Conservation (phyloP, 768 basidiomycete species). For the Piloderma croceum region DNA sequence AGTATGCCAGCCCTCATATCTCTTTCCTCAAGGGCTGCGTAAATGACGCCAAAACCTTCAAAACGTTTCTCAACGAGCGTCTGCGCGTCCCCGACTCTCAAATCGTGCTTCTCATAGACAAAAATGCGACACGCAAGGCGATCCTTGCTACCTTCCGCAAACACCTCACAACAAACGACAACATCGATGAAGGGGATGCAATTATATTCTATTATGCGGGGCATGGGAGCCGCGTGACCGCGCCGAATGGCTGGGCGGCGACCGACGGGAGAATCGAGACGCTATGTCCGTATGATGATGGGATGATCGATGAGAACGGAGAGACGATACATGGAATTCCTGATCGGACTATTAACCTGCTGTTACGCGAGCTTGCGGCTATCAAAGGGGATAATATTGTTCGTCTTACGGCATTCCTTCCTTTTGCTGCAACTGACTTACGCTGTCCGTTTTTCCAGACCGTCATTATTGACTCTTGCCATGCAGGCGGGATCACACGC, state of each 20-base stretch:
- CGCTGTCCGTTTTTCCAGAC: slow-evolving; percentile 8
- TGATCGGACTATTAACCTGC: slow-evolving; percentile 7
- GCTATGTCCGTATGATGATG: slow-evolving; percentile 11
- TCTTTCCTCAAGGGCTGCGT: too few species aligned
- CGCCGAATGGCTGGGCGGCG: slow-evolving; percentile 3
- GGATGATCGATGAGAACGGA: too few species aligned
- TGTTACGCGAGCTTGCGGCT: slow-evolving; percentile 9
- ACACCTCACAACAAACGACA: slow-evolving; percentile 6
- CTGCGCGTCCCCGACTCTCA: too few species aligned
- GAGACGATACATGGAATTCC: slow-evolving; percentile 35
- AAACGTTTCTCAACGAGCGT: too few species aligned
- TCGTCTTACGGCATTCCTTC: neutral
- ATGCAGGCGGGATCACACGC: too few species aligned
- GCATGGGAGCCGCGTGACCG: slow-evolving; percentile 8
- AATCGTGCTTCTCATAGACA: too few species aligned
- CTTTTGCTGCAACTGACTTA: neutral
- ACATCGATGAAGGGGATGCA: slow-evolving; percentile 4
- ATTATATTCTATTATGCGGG: slow-evolving; percentile 11
- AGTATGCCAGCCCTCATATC: too few species aligned
- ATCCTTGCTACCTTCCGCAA: slow-evolving; percentile 3
- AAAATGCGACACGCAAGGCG: slow-evolving; percentile 7
- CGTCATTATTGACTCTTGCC: slow-evolving; percentile 11
- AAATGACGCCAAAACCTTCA: too few species aligned
- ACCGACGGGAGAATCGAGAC: too few species aligned
- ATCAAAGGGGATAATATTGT: slow-evolving; percentile 14